Evolutionary conservation across 345 rosid species (phyloP).

Genomic region (Gossypium raimondii): DNA sequence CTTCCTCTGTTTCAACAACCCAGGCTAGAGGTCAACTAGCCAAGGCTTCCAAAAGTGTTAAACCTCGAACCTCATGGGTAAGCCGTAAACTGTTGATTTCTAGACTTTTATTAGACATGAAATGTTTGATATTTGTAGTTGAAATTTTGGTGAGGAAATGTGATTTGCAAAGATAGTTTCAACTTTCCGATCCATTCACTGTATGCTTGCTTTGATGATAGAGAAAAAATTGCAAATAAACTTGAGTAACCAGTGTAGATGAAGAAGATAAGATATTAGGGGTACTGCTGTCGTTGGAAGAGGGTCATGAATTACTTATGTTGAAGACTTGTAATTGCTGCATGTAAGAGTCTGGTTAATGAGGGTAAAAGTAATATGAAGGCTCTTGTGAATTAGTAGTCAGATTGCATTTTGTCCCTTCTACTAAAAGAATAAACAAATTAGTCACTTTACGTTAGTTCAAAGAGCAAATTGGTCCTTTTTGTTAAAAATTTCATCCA

Average conservation of each 20-base stretch:
- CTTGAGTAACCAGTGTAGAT: not conserved
- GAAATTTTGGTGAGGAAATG: not conserved
- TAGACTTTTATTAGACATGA: not conserved
- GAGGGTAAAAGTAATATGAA: no score
- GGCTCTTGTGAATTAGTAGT: no score
- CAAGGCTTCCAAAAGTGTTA: slow-evolving; percentile 53
- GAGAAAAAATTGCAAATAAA: not conserved
- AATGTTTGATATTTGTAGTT: not conserved
- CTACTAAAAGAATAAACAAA: no score
- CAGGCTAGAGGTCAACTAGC: slow-evolving; percentile 51
- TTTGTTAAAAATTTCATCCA: no score
- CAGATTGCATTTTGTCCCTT: no score
- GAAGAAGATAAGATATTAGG: not conserved
- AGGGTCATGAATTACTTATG: not conserved
- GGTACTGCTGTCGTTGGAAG: not conserved
- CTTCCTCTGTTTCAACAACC: slow-evolving; percentile 42
- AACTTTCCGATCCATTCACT: not conserved
- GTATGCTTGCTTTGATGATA: not conserved
- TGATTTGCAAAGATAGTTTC: not conserved
- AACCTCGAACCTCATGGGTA: slow-evolving; percentile 60
- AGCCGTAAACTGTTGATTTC: slow-evolving; percentile 15
- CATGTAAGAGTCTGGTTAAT: slow-evolving; percentile 6
- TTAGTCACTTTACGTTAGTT: no score
- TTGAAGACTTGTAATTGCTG: not conserved
- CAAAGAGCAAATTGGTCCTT: no score